Conservation (phyloP, 1,139 yeast genomes). For the Yamadazyma epiphylla region DNA sequence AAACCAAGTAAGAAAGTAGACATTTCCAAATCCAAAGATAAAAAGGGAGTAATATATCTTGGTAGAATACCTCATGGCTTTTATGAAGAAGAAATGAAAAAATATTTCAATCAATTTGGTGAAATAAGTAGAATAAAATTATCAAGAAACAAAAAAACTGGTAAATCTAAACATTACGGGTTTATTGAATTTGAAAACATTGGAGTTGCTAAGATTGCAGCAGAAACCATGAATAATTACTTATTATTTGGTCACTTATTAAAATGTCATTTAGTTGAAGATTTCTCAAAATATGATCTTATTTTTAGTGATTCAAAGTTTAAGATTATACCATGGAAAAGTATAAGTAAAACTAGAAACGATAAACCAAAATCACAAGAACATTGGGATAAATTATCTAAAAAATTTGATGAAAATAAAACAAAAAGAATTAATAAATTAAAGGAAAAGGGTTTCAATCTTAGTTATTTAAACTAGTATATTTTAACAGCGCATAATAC, state of each 20-base stretch:
- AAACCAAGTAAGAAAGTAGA: constrained; percentile 21
- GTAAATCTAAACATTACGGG: constrained; percentile 90
- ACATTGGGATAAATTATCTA: constrained; percentile 51
- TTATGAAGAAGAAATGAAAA: constrained; percentile 75
- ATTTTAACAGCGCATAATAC: no score
- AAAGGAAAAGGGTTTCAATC: constrained; percentile 52
- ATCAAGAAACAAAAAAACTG: constrained; percentile 87
- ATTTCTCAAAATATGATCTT: constrained; percentile 45
- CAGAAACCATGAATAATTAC: constrained; percentile 94
- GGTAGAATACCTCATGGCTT: constrained; percentile 94
- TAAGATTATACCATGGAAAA: constrained; percentile 61
- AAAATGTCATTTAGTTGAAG: constrained; percentile 57
- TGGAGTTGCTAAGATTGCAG: constrained; percentile 83
- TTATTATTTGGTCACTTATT: constrained; percentile 79
- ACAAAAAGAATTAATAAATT: constrained; percentile 45
- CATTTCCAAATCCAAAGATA: constrained; percentile 15
- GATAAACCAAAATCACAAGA: constrained; percentile 56
- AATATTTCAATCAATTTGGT: constrained; percentile 89
- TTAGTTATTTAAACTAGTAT: constrained; percentile 23
- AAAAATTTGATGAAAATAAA: constrained; percentile 44
- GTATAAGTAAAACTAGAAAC: constrained; percentile 49
- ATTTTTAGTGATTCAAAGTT: constrained; percentile 57
- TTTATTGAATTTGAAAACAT: constrained; percentile 69
- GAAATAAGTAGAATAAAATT: constrained; percentile 70
- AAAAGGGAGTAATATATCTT: constrained; percentile 71